Percentiles rank a stretch among this genome's conserved stretches.
phyloP scores from a whole-genome alignment of 2,329 filamentous ascomycete species.

The Pestalotiopsis sp. region DNA sequence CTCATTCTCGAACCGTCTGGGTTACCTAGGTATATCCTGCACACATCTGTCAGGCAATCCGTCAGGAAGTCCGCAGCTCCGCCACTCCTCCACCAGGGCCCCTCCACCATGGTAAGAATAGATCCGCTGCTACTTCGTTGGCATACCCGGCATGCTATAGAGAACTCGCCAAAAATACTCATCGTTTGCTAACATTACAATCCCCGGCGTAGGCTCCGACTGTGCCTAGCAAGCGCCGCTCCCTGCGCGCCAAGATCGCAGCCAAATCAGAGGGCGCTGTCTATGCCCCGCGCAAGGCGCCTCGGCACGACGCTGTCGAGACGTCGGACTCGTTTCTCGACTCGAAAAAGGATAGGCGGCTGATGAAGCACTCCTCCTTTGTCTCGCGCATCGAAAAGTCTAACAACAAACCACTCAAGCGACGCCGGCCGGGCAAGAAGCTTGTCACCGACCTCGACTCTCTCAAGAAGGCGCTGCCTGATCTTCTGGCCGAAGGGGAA shows the following conservation, averaged over 20 bases:
- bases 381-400: slow-evolving; percentile 73
- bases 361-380: slow-evolving; percentile 80
- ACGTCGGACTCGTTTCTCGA: slow-evolving; percentile 61
- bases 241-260: slow-evolving; percentile 58
- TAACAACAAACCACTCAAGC: slow-evolving; percentile 56
- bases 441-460: slow-evolving; percentile 74
- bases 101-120: background rate
- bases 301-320: slow-evolving; percentile 52
- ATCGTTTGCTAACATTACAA: background rate
- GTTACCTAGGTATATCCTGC: background rate
- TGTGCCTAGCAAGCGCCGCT: slow-evolving; percentile 53
- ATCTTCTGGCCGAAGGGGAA: slow-evolving; percentile 50
- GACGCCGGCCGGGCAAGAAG: slow-evolving; percentile 73
- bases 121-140: background rate
- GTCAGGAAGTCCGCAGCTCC: too few relatives aligned
- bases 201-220: slow-evolving; percentile 36
- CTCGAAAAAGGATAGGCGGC: slow-evolving; percentile 81
- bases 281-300: slow-evolving; percentile 53
- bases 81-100: too few relatives aligned
- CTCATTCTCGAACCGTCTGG: background rate
- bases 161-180: background rate
- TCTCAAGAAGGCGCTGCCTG: slow-evolving; percentile 79
- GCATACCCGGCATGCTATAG: background rate
- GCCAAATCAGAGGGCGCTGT: slow-evolving; percentile 47
- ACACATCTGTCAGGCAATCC: background rate